Conservation (phyloP, 495 filamentous ascomycete species). For the Aspergillus sparsus region DNA sequence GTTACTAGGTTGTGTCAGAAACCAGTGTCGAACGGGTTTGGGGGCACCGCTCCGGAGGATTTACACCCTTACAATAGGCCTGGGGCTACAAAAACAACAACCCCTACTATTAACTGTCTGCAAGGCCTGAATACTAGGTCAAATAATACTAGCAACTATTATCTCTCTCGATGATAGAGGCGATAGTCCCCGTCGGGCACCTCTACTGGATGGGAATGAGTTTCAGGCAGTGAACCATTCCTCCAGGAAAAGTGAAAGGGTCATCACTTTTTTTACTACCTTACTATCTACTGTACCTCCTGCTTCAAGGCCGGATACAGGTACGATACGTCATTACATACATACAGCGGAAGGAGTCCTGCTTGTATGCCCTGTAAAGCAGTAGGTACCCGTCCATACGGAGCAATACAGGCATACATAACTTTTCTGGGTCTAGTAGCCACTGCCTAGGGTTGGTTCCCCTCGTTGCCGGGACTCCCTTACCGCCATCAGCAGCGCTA, state of each 20-base stretch:
- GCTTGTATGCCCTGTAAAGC: background rate
- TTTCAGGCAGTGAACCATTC: too few species aligned
- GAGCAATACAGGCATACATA: slow-evolving; percentile 8
- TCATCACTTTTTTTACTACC: too few species aligned
- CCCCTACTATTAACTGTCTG: slow-evolving; percentile 1
- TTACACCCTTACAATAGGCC: slow-evolving; percentile 8
- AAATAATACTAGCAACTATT: too few species aligned
- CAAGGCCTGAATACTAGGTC: too few species aligned
- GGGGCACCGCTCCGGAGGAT: slow-evolving; percentile 7
- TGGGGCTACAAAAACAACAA: background rate
- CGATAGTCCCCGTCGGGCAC: too few species aligned
- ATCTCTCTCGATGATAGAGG: too few species aligned
- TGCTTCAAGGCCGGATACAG: slow-evolving; percentile 1
- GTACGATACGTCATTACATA: slow-evolving; percentile 14
- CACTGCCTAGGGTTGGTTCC: slow-evolving; percentile 14
- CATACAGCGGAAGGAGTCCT: background rate
- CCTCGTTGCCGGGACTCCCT: slow-evolving; percentile 51
- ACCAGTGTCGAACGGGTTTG: slow-evolving; percentile 21
- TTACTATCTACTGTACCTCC: too few species aligned
- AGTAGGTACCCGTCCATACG: slow-evolving; percentile 22
- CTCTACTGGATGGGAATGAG: too few species aligned
- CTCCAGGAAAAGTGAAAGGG: too few species aligned
- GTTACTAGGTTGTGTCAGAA: slow-evolving; percentile 24
- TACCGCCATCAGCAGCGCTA: slow-evolving; percentile 42
- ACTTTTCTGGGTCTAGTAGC: slow-evolving; percentile 12